Conservation (phyloP, 2,329 filamentous ascomycete species). For the Pseudomassariella vexata region DNA sequence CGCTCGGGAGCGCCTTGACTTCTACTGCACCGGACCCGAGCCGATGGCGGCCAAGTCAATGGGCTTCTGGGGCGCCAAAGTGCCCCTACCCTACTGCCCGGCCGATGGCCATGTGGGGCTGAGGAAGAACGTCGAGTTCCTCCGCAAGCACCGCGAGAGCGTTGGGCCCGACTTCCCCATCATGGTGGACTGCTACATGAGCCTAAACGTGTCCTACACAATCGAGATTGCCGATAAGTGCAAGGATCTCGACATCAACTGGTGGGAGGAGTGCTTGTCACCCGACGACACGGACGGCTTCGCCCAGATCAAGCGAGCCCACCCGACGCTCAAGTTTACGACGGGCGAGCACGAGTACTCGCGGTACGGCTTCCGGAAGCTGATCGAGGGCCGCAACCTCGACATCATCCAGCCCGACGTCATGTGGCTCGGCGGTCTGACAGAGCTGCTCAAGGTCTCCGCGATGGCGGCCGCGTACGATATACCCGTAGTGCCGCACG, state of each 20-base stretch:
- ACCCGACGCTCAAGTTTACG: constrained; percentile 88
- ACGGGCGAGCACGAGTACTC: constrained; percentile 96
- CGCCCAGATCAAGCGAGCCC: constrained; percentile 81
- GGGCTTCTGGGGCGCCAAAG: constrained; percentile 89
- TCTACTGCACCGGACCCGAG: constrained; percentile 92
- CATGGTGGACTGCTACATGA: constrained; percentile 98
- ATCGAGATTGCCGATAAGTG: constrained; percentile 77
- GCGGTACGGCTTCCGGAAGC: constrained; percentile 88
- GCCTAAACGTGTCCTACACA: constrained; percentile 84
- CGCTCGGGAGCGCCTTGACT: constrained; percentile 76
- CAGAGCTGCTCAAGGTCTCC: constrained; percentile 82
- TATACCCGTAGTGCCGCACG: constrained; percentile 91
- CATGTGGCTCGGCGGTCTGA: constrained; percentile 95
- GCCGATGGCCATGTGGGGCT: constrained; percentile 79
- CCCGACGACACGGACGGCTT: constrained; percentile 93
- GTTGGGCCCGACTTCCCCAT: constrained; percentile 88
- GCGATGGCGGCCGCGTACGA: constrained; percentile 90
- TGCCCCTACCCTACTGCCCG: constrained; percentile 82
- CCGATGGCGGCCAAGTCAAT: constrained; percentile 73
- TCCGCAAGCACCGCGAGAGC: constrained; percentile 75
- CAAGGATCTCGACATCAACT: constrained; percentile 82
- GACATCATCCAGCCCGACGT: constrained; percentile 95
- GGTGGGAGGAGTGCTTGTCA: constrained; percentile 93
- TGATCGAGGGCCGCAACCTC: constrained; percentile 84
- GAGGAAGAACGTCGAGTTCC: constrained; percentile 83